A percentile compares a stretch with the other conserved stretches of the same genome.
phyloP scores from a whole-genome alignment of 768 basidiomycete species.

The Kwoniella heveanensis region DNA sequence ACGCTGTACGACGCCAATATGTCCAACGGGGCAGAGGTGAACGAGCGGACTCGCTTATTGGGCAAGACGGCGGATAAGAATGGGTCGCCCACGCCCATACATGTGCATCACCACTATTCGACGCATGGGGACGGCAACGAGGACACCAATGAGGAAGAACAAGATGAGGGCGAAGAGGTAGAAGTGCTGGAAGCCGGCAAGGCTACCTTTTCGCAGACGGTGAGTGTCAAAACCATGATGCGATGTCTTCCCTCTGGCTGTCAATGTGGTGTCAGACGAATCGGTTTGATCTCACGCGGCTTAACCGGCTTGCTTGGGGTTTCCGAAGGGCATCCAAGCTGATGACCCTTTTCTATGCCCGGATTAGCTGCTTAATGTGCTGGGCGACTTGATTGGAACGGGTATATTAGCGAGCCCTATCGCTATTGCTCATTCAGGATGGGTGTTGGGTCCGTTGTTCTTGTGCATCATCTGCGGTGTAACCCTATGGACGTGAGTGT shows the following conservation, averaged over 20 bases:
- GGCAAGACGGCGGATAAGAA: constrained; percentile 7
- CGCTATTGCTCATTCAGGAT: constrained; percentile 49
- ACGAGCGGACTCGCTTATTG: constrained; percentile 14
- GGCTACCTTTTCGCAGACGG: constrained; percentile 45
- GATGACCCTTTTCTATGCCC: too few species aligned
- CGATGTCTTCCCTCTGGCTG: too few species aligned
- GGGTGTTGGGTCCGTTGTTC: constrained; percentile 44
- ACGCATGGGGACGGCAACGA: too few species aligned
- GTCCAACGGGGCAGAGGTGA: neutral
- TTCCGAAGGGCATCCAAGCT: too few species aligned
- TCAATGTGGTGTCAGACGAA: too few species aligned
- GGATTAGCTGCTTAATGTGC: constrained; percentile 41
- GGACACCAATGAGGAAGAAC: constrained; percentile 7
- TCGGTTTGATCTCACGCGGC: too few species aligned
- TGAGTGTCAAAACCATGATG: too few species aligned
- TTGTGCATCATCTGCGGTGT: constrained; percentile 34
- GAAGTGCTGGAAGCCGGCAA: constrained; percentile 45
- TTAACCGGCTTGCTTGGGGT: too few species aligned
- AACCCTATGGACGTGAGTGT: constrained; percentile 45
- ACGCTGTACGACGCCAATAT: constrained; percentile 10
- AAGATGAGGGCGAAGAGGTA: constrained; percentile 32
- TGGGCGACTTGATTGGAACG: constrained; percentile 49
- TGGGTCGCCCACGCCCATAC: constrained; percentile 9
- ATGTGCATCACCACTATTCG: neutral
- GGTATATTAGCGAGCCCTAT: constrained; percentile 48